Base-by-base conservation (phyloP, 1,284 basidiomycete species). In the Phellopilus nigrolimitatus region DNA sequence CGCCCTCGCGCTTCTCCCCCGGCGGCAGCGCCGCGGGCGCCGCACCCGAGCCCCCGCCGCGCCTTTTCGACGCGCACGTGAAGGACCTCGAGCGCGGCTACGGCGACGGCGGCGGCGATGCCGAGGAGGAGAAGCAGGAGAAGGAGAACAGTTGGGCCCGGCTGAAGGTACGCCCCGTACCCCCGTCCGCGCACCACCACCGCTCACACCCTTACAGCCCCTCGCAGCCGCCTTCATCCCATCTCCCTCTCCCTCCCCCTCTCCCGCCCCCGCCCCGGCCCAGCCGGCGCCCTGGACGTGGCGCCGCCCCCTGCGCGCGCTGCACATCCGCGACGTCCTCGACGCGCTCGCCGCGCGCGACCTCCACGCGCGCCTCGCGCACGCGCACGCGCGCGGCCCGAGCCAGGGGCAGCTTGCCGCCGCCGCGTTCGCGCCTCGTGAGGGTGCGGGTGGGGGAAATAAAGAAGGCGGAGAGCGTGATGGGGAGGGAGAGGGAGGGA, bases 21-120 rank as follows among this genome's bases (percentile, higher is more conserved):
- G 0, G 60, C 57, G n/a, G n/a, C n/a, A n/a, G n/a, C n/a, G n/a
- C n/a, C n/a, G n/a, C n/a, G n/a, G n/a, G n/a, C n/a, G n/a, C n/a
- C n/a, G n/a, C n/a, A n/a, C n/a, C n/a, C n/a, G n/a, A n/a, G n/a
- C n/a, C n/a, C n/a, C n/a, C n/a, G n/a, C n/a, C n/a, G n/a, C n/a
- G n/a, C 15, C 59, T 82, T 51, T 78, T 71, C 69, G 77, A 82
- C 46, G 70, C 70, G 5, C 70, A 66, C 44, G 51, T 74, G 7
- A 67, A 64, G 4, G 49, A 47, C 48, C n/a, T 39, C 22, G 54
- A 22, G 57, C 54, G 31, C 46, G 52, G 38, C 49, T 40, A 55
- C 17, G 8, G 22, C 27, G 10, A 17, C 19, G 10, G 42, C n/a
- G n/a, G n/a, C n/a, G n/a, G n/a, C n/a, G n/a, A n/a, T n/a, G n/a